A percentile compares a stretch with the other conserved stretches of the same genome.
These are phyloP conservation scores for Luzula sylvatica DNA, from an alignment of 176 grass and related monocot species.

Conservation along the genomic window DNA sequence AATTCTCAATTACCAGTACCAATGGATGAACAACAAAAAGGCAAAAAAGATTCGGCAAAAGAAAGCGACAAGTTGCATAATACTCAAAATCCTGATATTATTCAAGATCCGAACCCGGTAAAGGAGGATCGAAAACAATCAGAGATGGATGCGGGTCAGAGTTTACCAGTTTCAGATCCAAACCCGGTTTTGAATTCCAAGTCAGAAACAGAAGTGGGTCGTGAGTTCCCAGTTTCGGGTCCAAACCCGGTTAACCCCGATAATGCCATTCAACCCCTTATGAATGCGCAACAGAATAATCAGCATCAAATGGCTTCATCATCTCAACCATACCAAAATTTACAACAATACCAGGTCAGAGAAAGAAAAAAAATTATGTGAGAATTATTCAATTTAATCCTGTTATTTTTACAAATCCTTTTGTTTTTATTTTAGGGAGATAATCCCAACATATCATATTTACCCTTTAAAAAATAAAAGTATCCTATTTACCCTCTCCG, in stretches of 20 bases:
- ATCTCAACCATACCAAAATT: constrained; percentile 29
- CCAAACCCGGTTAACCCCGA: constrained; percentile 24
- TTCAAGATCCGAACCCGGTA: too few relatives aligned
- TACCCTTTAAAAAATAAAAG: too few relatives aligned
- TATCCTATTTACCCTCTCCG: too few relatives aligned
- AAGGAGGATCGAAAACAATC: too few relatives aligned
- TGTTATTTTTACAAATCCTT: constrained; percentile 35
- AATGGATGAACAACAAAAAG: background rate
- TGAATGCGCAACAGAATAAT: constrained; percentile 30
- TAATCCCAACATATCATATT: too few relatives aligned
- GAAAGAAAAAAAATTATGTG: background rate
- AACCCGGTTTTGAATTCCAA: constrained; percentile 22
- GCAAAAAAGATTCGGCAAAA: background rate
- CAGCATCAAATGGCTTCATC: constrained; percentile 33
- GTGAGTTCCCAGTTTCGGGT: constrained; percentile 30
- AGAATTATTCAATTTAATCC: constrained; percentile 23
- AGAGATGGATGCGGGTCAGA: background rate
- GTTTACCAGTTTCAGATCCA: constrained; percentile 14
- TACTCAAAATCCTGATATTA: constrained; percentile 3
- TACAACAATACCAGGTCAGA: too few relatives aligned
- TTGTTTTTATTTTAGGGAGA: constrained; percentile 22
- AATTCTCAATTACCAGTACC: background rate
- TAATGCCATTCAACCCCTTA: constrained; percentile 14
- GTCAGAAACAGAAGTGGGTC: constrained; percentile 16
- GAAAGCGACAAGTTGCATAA: background rate